phyloP scores from a whole-genome alignment of 441 rosid genomes.

The Populus hybrid region DNA sequence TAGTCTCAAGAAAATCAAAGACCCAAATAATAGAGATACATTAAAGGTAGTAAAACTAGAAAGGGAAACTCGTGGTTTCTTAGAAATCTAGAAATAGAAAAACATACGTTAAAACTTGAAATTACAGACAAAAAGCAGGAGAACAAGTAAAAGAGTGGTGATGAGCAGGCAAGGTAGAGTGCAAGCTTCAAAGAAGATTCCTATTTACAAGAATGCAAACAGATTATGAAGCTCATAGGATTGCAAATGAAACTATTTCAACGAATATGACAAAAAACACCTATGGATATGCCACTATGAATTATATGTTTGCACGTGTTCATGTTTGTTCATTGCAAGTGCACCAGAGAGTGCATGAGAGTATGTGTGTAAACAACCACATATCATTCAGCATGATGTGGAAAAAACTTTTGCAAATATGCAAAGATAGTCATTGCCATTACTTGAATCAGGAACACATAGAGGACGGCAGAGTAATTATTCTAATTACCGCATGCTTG shows the following conservation, averaged over 20 bases:
- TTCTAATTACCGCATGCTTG: too few relatives aligned
- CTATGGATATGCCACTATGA: too few relatives aligned
- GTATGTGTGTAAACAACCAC: background rate
- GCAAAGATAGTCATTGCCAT: too few relatives aligned
- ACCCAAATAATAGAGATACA: background rate
- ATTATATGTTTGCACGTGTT: background rate
- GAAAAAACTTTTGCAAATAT: background rate
- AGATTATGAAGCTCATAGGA: background rate
- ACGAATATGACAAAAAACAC: background rate
- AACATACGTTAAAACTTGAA: background rate
- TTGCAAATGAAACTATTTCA: background rate
- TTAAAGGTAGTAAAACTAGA: conserved; percentile 7
- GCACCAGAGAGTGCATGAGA: background rate
- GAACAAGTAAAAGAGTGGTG: background rate
- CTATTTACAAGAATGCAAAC: background rate
- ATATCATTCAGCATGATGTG: background rate
- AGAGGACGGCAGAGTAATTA: too few relatives aligned
- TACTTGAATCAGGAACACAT: too few relatives aligned
- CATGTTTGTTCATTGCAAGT: background rate
- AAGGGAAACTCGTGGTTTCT: background rate
- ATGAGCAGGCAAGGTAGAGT: background rate
- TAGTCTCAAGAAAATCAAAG: background rate
- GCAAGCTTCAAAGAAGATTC: background rate
- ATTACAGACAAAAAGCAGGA: background rate
- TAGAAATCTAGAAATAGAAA: background rate